A percentile compares a stretch with the other conserved stretches of the same genome.
phyloP scores from a whole-genome alignment of 164 flowering plant species.

The Kalanchoe fedtschenkoi region DNA sequence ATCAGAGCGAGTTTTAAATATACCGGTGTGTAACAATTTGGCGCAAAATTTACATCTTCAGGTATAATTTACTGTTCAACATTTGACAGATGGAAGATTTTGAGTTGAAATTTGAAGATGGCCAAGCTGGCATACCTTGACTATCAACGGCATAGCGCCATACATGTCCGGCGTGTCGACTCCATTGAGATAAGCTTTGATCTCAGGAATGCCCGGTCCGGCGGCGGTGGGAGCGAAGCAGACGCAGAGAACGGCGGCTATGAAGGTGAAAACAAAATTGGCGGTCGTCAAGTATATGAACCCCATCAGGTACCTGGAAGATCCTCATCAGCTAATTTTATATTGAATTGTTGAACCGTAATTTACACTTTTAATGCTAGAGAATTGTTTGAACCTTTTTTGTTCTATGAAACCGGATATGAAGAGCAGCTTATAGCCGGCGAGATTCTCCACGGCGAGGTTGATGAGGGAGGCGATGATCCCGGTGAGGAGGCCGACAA shows the following conservation, averaged over 20 bases:
- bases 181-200: conserved; percentile 94
- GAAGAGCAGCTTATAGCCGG: conserved; percentile 66
- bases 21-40: too few relatives aligned
- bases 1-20: too few relatives aligned
- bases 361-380: background rate
- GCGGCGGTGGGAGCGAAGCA: conserved; percentile 89
- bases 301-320: conserved; percentile 51
- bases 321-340: background rate
- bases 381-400: conserved; percentile 32
- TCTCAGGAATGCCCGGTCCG: conserved; percentile 95
- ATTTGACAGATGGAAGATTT: too few relatives aligned
- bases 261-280: conserved; percentile 46
- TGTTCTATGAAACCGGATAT: conserved; percentile 30
- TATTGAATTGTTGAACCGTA: background rate
- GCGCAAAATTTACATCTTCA: too few relatives aligned
- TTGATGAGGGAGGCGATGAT: conserved; percentile 67
- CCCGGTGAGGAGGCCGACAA: conserved; percentile 81
- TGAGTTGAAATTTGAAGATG: background rate
- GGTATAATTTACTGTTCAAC: too few relatives aligned
- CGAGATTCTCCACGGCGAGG: conserved; percentile 79
- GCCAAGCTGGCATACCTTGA: conserved; percentile 43
- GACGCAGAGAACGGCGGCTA: conserved; percentile 59
- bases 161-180: conserved; percentile 83
- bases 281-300: conserved; percentile 37
- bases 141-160: conserved; percentile 69